These are phyloP conservation scores for Discostella stelligera DNA, from an alignment of 352 stramenopile genomes.

Conservation along the genomic window DNA sequence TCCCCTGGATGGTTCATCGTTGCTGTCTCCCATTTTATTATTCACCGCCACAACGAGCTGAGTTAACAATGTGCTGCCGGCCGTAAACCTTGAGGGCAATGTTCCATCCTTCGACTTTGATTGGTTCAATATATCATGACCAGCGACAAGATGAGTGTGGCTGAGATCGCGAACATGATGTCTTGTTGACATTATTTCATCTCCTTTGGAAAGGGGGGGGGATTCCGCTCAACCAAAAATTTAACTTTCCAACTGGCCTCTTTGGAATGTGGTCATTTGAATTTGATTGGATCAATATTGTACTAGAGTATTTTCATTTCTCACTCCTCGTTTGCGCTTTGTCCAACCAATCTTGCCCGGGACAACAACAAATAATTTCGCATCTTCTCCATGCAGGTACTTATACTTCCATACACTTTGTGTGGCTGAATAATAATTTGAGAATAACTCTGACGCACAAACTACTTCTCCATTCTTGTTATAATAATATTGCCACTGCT, in stretches of 20 bases:
- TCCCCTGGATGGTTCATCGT: slow-evolving; percentile 47
- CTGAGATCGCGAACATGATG: not conserved
- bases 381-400: slow-evolving; percentile 56
- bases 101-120: slow-evolving; percentile 40
- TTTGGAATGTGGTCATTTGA: too few species aligned
- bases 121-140: slow-evolving; percentile 19
- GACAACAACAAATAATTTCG: slow-evolving; percentile 44
- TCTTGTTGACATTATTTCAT: not conserved
- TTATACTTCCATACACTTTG: slow-evolving; percentile 31
- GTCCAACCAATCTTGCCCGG: slow-evolving; percentile 66
- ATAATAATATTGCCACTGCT: slow-evolving; percentile 2
- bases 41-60: slow-evolving; percentile 51
- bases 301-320: too few species aligned
- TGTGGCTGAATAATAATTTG: slow-evolving; percentile 61
- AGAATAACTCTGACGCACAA: slow-evolving; percentile 41
- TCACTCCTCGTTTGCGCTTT: slow-evolving; percentile 58
- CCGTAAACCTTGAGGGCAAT: slow-evolving; percentile 43
- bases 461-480: slow-evolving; percentile 10
- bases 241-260: too few species aligned
- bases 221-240: too few species aligned
- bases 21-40: slow-evolving; percentile 48
- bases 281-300: too few species aligned
- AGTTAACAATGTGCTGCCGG: slow-evolving; percentile 42
- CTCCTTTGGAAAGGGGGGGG: too few species aligned
- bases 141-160: slow-evolving; percentile 1